Evolutionary conservation across 2,329 filamentous ascomycete genomes (phyloP), one percentile per base, ranked within the genome.

Genomic region (Fusarium udum): DNA sequence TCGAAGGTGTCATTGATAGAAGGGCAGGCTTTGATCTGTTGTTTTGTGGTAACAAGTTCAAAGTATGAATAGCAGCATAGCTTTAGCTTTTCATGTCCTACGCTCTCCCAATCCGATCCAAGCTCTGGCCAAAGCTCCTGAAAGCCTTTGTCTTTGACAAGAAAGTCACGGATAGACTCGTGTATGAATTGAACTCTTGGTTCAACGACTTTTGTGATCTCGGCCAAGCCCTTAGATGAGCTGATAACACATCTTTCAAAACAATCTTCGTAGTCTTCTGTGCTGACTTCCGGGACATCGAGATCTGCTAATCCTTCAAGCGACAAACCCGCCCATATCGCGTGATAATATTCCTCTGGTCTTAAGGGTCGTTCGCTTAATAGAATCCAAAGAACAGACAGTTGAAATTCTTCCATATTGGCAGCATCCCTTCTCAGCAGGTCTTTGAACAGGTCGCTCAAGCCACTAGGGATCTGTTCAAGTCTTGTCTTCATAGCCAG

Each of bases 311-410:
- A n/a, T n/a, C n/a, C n/a, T n/a, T n/a, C n/a, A n/a, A n/a, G n/a
- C n/a, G n/a, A n/a, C n/a, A n/a, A n/a, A n/a, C n/a, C n/a, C n/a
- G n/a, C n/a, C n/a, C n/a, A 73, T 0, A 78, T 46, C 0, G 77
- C 80, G 11, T 74, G 75, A 68, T 86, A 88, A 1, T 88, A 80
- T 68, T 90, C 83, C 2, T 82, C 71, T 0, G 79, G 83, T 0
- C 49, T 79, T 0, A 90, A 63, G 0, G 88, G 85, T 0, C 78
- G 70, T 13, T 76, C 79, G 1, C 89, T 82, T 31, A 84, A 90
- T 0, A 91, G 79, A 1, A 91, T 80, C 85, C 86, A 91, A 26
- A 67, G 83, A 1, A 91, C 67, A 36, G 84, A 89, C 1, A 87
- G 69, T 0, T 83, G 61, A 0, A 90, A 70, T 0, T 82, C 78